These are phyloP conservation scores for Rutstroemia sp. DNA, from an alignment of 2,329 filamentous ascomycete genomes.

Conservation along the genomic window DNA sequence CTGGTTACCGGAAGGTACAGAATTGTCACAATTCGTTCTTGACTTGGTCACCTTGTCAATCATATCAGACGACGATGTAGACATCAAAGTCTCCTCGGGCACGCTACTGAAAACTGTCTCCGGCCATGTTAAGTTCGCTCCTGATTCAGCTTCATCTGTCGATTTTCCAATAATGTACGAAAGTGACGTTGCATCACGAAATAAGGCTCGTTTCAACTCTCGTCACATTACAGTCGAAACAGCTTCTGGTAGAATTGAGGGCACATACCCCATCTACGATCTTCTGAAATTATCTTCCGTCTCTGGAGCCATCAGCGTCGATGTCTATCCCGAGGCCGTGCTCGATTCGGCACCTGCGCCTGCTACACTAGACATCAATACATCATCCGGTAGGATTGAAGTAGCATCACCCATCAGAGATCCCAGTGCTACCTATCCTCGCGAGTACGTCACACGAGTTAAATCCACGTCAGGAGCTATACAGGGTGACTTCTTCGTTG, in stretches of 20 bases:
- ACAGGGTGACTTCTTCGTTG: slow-evolving; percentile 22
- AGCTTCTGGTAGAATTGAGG: slow-evolving; percentile 23
- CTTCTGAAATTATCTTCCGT: slow-evolving; percentile 18
- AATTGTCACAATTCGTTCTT: slow-evolving; percentile 19
- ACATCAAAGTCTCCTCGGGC: slow-evolving; percentile 17
- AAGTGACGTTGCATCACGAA: neutral
- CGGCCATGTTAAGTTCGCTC: slow-evolving; percentile 22
- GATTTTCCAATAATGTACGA: slow-evolving; percentile 9
- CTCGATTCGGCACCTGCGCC: slow-evolving; percentile 18
- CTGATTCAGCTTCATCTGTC: neutral
- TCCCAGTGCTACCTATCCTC: slow-evolving; percentile 15
- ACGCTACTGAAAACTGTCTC: slow-evolving; percentile 18
- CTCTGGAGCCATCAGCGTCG: slow-evolving; percentile 21
- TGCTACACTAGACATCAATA: slow-evolving; percentile 21
- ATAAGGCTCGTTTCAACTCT: slow-evolving; percentile 8
- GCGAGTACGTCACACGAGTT: slow-evolving; percentile 25
- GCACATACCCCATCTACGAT: slow-evolving; percentile 25
- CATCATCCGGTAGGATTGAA: slow-evolving; percentile 20
- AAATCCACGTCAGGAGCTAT: slow-evolving; percentile 22
- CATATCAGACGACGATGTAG: slow-evolving; percentile 19
- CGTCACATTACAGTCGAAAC: slow-evolving; percentile 23
- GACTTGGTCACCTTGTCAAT: slow-evolving; percentile 19
- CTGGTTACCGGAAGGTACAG: slow-evolving; percentile 26
- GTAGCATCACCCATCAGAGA: slow-evolving; percentile 14
- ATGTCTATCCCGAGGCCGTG: slow-evolving; percentile 18